Percentiles rank a stretch among this genome's conserved stretches.
phyloP scores from a whole-genome alignment of 352 stramenopile genomes.

The Pythium biforme region DNA sequence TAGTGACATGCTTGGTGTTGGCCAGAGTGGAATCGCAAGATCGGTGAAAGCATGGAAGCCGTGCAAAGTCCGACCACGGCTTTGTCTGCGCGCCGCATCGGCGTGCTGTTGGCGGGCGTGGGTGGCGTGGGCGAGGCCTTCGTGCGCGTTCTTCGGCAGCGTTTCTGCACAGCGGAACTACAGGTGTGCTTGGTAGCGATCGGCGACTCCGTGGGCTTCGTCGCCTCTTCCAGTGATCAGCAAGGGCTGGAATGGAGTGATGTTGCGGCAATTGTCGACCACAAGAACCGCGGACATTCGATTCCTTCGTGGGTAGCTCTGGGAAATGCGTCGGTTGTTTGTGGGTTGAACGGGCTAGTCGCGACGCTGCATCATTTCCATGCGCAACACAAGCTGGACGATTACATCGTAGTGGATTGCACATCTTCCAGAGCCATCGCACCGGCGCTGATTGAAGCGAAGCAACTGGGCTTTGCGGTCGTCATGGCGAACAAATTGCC shows the following conservation, averaged over 20 bases:
- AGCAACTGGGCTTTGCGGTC: constrained; percentile 33
- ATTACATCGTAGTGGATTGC: constrained; percentile 35
- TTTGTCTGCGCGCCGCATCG: constrained; percentile 4
- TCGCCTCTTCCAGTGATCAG: background rate
- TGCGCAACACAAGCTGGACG: constrained; percentile 1
- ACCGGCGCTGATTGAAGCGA: constrained; percentile 20
- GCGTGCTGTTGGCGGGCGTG: constrained; percentile 30
- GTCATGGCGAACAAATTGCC: constrained; percentile 58
- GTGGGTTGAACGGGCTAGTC: constrained; percentile 8
- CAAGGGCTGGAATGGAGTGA: constrained; percentile 12
- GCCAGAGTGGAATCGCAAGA: background rate
- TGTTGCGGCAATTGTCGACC: constrained; percentile 10
- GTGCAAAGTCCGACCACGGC: background rate
- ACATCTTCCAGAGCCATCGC: constrained; percentile 24
- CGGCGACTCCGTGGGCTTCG: constrained; percentile 30
- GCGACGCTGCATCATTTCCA: constrained; percentile 17
- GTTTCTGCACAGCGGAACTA: constrained; percentile 13
- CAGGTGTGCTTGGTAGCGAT: constrained; percentile 26
- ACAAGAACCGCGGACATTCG: constrained; percentile 10
- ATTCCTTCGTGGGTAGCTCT: background rate
- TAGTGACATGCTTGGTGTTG: background rate
- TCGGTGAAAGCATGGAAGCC: constrained; percentile 9
- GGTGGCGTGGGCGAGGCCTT: constrained; percentile 29
- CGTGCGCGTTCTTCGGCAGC: constrained; percentile 24
- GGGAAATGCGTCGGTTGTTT: background rate